These are phyloP conservation scores for Hemileccinum rubropunctum DNA, from an alignment of 768 basidiomycete species.

Conservation along the genomic window DNA sequence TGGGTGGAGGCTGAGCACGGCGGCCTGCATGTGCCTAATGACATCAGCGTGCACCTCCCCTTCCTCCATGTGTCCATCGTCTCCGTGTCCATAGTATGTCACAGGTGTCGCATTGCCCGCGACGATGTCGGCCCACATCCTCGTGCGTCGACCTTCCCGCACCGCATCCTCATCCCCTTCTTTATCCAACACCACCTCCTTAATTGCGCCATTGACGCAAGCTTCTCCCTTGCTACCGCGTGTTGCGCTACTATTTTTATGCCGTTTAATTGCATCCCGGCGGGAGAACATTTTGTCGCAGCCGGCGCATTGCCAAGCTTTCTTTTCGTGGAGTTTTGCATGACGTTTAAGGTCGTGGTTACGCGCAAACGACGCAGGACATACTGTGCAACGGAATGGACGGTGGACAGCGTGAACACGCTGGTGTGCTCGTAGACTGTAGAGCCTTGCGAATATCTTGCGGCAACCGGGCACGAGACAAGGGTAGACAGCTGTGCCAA, in stretches of 20 bases:
- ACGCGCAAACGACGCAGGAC: constrained; percentile 74
- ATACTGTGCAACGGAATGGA: constrained; percentile 60
- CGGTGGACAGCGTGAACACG: constrained; percentile 62
- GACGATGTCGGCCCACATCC: constrained; percentile 63
- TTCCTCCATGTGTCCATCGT: constrained; percentile 46
- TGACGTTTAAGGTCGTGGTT: constrained; percentile 84
- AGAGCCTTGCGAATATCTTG: constrained; percentile 69
- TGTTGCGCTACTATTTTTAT: constrained; percentile 58
- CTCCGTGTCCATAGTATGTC: constrained; percentile 11
- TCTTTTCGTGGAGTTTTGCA: constrained; percentile 64
- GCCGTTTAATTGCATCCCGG: constrained; percentile 77
- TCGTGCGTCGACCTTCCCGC: constrained; percentile 58
- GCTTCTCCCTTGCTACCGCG: constrained; percentile 49
- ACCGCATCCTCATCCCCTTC: constrained; percentile 36
- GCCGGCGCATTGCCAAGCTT: constrained; percentile 70
- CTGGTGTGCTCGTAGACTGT: constrained; percentile 69
- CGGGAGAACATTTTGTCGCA: constrained; percentile 74
- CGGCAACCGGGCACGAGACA: constrained; percentile 64
- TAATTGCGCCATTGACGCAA: constrained; percentile 57
- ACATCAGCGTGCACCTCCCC: constrained; percentile 55
- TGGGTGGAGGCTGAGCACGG: constrained; percentile 53
- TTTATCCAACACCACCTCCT: constrained; percentile 53
- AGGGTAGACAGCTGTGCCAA: constrained; percentile 77
- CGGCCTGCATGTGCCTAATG: constrained; percentile 48
- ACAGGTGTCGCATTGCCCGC: constrained; percentile 29